phyloP scores from a whole-genome alignment of 768 basidiomycete genomes.

The Suillus alpinus region DNA sequence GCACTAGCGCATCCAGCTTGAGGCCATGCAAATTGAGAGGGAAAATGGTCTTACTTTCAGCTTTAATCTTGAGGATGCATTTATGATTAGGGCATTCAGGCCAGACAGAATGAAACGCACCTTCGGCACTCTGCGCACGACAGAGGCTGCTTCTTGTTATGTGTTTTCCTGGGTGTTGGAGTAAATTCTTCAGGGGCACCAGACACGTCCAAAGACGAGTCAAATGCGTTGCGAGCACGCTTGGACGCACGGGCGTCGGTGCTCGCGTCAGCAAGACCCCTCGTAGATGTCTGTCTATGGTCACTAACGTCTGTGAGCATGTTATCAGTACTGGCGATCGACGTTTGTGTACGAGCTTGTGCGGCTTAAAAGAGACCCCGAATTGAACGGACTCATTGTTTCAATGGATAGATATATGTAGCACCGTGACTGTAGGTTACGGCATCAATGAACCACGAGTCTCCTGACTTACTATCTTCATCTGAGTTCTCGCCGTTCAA shows the following conservation, averaged over 20 bases:
- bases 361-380: slow-evolving; percentile 13
- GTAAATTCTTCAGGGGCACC: slow-evolving; percentile 12
- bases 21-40: background rate
- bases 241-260: slow-evolving; percentile 40
- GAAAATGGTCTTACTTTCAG: slow-evolving; percentile 45
- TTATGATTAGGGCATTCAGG: background rate
- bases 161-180: slow-evolving; percentile 11
- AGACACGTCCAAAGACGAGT: slow-evolving; percentile 11
- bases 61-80: slow-evolving; percentile 38
- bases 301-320: slow-evolving; percentile 13
- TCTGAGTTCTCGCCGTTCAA: slow-evolving; percentile 10
- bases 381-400: slow-evolving; percentile 14
- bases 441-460: slow-evolving; percentile 13
- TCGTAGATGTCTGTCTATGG: background rate
- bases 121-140: slow-evolving; percentile 65
- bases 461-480: slow-evolving; percentile 9
- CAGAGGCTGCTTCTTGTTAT: slow-evolving; percentile 41
- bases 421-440: slow-evolving; percentile 7
- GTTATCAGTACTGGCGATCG: slow-evolving; percentile 24
- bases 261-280: slow-evolving; percentile 9
- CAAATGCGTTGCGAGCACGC: slow-evolving; percentile 40
- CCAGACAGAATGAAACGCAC: slow-evolving; percentile 29
- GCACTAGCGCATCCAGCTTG: slow-evolving; percentile 38
- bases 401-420: slow-evolving; percentile 11
- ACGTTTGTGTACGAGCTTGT: slow-evolving; percentile 14